Conservation (phyloP, 257 asterid species). For the Coffea eugenioides region DNA sequence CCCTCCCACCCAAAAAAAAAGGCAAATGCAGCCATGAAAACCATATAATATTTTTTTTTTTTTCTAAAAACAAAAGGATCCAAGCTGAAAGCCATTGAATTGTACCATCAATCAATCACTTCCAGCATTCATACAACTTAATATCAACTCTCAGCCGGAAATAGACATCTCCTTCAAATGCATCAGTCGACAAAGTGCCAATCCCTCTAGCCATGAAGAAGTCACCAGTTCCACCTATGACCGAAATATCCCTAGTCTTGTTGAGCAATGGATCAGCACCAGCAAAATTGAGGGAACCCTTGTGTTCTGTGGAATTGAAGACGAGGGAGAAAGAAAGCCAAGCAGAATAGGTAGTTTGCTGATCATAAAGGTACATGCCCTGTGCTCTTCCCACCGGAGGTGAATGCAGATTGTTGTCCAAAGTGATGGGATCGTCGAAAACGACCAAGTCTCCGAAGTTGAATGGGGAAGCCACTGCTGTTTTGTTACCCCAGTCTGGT, state of each 20-base stretch:
- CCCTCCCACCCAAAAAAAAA: background rate
- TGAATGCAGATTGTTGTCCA: conserved; percentile 64
- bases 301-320: conserved; percentile 55
- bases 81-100: background rate
- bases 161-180: conserved; percentile 66
- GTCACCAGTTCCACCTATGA: conserved; percentile 84
- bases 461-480: conserved; percentile 36
- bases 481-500: conserved; percentile 65
- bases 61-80: background rate
- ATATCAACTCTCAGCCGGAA: conserved; percentile 63
- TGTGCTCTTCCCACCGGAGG: conserved; percentile 75
- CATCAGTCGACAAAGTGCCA: conserved; percentile 67
- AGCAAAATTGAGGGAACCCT: conserved; percentile 61
- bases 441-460: conserved; percentile 64
- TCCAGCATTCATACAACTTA: conserved; percentile 74
- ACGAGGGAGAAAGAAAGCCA: conserved; percentile 75
- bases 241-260: conserved; percentile 75
- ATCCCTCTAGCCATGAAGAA: conserved; percentile 87
- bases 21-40: background rate
- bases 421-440: conserved; percentile 76
- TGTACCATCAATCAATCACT: background rate
- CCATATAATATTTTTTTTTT: background rate
- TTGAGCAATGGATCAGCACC: conserved; percentile 79
- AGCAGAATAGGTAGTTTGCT: conserved; percentile 42
- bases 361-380: conserved; percentile 64